Evolutionary conservation across 257 asterid species (phyloP), one percentile per base, ranked within the genome.

Genomic region (Paulownia fortunei): DNA sequence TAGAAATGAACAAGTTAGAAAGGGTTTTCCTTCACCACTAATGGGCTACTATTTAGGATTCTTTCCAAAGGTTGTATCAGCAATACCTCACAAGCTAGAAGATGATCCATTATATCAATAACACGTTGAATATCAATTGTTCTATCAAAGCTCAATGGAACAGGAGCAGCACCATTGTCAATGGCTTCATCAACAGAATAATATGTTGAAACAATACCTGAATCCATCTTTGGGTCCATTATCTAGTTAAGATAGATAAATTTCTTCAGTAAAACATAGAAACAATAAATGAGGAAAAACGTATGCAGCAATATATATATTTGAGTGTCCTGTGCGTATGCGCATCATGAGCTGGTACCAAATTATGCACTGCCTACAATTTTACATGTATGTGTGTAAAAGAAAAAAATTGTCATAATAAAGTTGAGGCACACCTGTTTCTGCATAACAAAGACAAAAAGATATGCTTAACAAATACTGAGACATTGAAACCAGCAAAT

Each of bases 141-240:
- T 83, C 91, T 88, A 82, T 93, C 97, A 81, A 80, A 89, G 88
- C 97, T 90, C 88, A 96, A 79, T 54, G 99, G 98, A 86, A 93
- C 84, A 56, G 99, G 99, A 76, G 98, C 99, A 79, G 96, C 99
- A 79, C 96, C 98, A 80, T 86, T 86, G 76, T 96, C 98, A 73
- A 96, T 93, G 85, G 99, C 98, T 88, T 96, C 99, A 59, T 93
- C 98, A 80, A 96, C 90, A 41, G 99, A 96, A 82, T 82, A 93
- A 83, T 89, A 96, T 64, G 97, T 89, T 52, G 96, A 88, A 65
- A 96, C 97, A 82, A 96, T 96, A 70, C 99, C 99, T 60, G 99
- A 96, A 86, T 96, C 99, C 99, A 96, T 96, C 97, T 96, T 93
- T 67, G 98, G 97, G 84, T 96, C 99, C 99, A 96, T 96, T 83